Conservation (phyloP, 768 basidiomycete genomes). For the Mycena sanguinolenta region DNA sequence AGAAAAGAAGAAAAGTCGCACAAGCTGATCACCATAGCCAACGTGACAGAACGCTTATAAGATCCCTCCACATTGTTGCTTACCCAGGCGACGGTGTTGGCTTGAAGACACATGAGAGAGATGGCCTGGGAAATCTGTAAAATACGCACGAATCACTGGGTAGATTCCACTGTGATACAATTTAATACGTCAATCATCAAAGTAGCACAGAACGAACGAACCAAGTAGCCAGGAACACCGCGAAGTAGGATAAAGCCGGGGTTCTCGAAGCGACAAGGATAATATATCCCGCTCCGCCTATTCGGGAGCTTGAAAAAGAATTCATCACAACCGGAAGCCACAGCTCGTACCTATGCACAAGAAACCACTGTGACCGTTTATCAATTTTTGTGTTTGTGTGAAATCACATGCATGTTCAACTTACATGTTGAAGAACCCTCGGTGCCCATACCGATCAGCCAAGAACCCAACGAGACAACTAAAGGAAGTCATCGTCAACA, state of each 20-base stretch:
- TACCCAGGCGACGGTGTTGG: conserved; percentile 74
- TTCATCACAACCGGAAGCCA: neutral
- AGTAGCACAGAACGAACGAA: conserved; percentile 49
- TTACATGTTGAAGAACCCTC: conserved; percentile 77
- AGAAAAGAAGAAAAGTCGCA: conserved; percentile 46
- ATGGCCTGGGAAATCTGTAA: neutral
- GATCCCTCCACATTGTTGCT: conserved; percentile 82
- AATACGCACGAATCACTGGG: conserved; percentile 69
- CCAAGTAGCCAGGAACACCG: conserved; percentile 79
- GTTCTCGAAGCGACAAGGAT: conserved; percentile 75
- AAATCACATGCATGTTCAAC: conserved; percentile 38
- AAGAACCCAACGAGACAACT: conserved; percentile 64
- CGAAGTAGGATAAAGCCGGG: conserved; percentile 77
- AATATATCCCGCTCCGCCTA: conserved; percentile 75
- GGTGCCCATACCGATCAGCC: conserved; percentile 71
- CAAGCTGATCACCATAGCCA: conserved; percentile 80
- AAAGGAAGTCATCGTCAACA: neutral
- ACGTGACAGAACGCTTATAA: conserved; percentile 80
- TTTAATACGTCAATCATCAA: conserved; percentile 15
- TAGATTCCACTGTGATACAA: conserved; percentile 71
- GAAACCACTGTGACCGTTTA: conserved; percentile 42
- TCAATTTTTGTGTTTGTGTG: conserved; percentile 38
- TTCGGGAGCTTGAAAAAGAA: neutral
- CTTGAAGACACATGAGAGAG: conserved; percentile 46
- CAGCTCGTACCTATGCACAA: conserved; percentile 34